Evolutionary conservation across 768 basidiomycete genomes (phyloP).

Genomic region (Leccinum incarnatum): DNA sequence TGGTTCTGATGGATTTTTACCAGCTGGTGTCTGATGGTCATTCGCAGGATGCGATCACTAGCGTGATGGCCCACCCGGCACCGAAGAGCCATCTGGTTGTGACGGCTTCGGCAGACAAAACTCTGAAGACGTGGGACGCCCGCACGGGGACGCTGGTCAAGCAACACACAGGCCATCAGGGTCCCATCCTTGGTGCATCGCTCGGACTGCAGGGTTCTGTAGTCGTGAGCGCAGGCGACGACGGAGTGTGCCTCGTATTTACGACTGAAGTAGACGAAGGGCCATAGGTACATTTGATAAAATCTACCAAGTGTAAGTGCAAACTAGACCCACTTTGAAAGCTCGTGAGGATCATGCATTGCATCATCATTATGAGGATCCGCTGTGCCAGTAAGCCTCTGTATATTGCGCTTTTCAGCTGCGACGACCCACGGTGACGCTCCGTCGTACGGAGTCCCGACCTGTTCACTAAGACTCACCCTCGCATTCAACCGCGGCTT

Average conservation of each 20-base stretch:
- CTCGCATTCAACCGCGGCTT: too few relatives aligned
- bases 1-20: constrained; percentile 19
- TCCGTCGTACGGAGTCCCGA: too few relatives aligned
- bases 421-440: too few relatives aligned
- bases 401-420: too few relatives aligned
- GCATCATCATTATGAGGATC: too few relatives aligned
- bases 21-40: constrained; percentile 3
- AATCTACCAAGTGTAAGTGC: background rate
- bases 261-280: constrained; percentile 47
- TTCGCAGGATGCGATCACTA: constrained; percentile 82
- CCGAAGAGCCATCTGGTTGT: constrained; percentile 78
- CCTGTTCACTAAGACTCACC: too few relatives aligned
- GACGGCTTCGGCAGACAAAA: constrained; percentile 84
- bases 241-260: constrained; percentile 82
- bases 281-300: background rate
- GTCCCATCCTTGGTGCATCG: constrained; percentile 70
- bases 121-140: constrained; percentile 89
- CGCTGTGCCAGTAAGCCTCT: too few relatives aligned
- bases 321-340: background rate
- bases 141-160: constrained; percentile 76
- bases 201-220: constrained; percentile 69
- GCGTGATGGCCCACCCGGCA: constrained; percentile 67
- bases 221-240: constrained; percentile 88
- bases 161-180: constrained; percentile 81
- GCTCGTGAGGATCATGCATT: too few relatives aligned